phyloP scores from a whole-genome alignment of 805 yeast species.

The Metschnikowia chrysomelidarum region DNA sequence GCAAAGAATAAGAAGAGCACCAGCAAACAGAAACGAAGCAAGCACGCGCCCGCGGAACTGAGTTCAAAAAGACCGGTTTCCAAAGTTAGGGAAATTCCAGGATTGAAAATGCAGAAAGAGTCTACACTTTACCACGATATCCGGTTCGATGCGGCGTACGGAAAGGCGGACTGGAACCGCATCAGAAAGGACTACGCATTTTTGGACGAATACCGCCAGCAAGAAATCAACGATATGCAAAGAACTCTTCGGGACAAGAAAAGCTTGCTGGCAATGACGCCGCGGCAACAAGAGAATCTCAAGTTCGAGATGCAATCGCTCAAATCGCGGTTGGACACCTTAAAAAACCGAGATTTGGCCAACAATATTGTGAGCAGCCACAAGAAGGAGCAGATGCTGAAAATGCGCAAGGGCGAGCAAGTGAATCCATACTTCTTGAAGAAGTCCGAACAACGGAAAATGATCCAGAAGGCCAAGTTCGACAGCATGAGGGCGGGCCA shows the following conservation, averaged over 20 bases:
- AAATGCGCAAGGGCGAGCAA: slow-evolving; percentile 48
- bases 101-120: slow-evolving; percentile 42
- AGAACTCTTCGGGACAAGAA: slow-evolving; percentile 54
- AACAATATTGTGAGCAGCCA: slow-evolving; percentile 60
- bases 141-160: slow-evolving; percentile 86
- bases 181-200: slow-evolving; percentile 80
- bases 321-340: slow-evolving; percentile 61
- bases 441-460: slow-evolving; percentile 67
- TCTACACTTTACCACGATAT: slow-evolving; percentile 67
- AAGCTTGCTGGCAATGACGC: slow-evolving; percentile 38
- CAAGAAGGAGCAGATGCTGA: slow-evolving; percentile 48
- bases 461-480: slow-evolving; percentile 74
- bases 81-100: slow-evolving; percentile 71
- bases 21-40: slow-evolving; percentile 32
- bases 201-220: slow-evolving; percentile 78
- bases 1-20: slow-evolving; percentile 27
- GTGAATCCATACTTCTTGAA: slow-evolving; percentile 57
- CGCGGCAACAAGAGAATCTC: slow-evolving; percentile 49
- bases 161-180: slow-evolving; percentile 68
- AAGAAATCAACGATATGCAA: slow-evolving; percentile 65
- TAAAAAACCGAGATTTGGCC: slow-evolving; percentile 75
- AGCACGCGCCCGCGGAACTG: slow-evolving; percentile 86
- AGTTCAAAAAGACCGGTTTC: slow-evolving; percentile 74
- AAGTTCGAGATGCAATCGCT: slow-evolving; percentile 60
- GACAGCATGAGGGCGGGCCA: slow-evolving; percentile 69